Base-by-base conservation (phyloP, 1,284 basidiomycete species). In the Fomitiporia mediterranea region DNA sequence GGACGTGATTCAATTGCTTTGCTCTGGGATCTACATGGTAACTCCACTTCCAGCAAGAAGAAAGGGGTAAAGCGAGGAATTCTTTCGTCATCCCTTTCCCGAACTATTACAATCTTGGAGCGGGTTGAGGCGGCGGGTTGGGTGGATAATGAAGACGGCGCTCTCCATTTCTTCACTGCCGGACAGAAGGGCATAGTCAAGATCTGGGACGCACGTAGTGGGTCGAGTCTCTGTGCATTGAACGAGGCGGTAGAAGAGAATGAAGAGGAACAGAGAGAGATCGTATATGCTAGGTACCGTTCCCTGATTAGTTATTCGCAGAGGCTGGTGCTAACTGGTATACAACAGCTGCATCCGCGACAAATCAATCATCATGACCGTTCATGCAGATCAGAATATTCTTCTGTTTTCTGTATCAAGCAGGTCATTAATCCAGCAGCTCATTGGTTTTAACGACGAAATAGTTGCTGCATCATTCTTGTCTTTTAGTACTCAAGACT, bases 361-460 rank as follows among this genome's bases (percentile, higher is more conserved):
- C 1, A 75, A 73, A 9, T 82, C 83, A 2, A 80, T 81, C 1
- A 71, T 97, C n/a, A 77, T 95, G 19, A 91, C 93, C n/a, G 77
- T 96, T 6, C 94, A 98, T 67, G 94, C 92, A 27, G 96, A 99
- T 70, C 96, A 98, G 74, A 98, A 98, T 65, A 91, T 99, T 62
- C 81, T 95, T 47, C 92, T 94, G 70, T 84, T 93, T 70, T 91
- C 88, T 1, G 72, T 94, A 6, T 70, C 76, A 5, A 79, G 82
- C 0, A 78, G 80, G 44, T 72, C 77, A 8, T 70, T 90, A 28
- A 74, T 80, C n/a, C 84, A 86, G n/a, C 95, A 98, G 65, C 73
- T 99, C 60, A 86, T 99, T 60, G 97, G 97, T 0, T 99, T 90
- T 79, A 98, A 99, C 70, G 97, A 99, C 70, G 95, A 99, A 70